Evolutionary conservation across 2,329 filamentous ascomycete species (phyloP).

Genomic region (Colletotrichum godetiae): DNA sequence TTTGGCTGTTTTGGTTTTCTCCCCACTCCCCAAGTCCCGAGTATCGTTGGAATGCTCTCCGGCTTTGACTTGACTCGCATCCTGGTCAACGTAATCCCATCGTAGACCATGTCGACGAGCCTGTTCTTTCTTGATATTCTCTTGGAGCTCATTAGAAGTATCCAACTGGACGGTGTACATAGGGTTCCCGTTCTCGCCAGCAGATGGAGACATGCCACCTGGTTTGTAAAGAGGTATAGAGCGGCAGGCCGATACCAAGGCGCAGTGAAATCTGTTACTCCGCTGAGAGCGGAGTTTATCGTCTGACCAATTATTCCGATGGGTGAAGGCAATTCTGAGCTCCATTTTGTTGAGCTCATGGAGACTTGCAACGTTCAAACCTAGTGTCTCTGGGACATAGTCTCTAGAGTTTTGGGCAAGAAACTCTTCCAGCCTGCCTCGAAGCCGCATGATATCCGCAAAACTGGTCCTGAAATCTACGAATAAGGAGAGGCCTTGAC

Average conservation of each 20-base stretch:
- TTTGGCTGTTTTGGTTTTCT: neutral
- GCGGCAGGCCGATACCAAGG: slow-evolving; percentile 74
- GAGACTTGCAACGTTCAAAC: slow-evolving; percentile 73
- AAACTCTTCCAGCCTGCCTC: slow-evolving; percentile 72
- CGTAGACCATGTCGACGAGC: slow-evolving; percentile 28
- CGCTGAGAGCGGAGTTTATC: slow-evolving; percentile 76
- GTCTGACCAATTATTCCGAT: slow-evolving; percentile 81
- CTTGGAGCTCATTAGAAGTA: slow-evolving; percentile 5
- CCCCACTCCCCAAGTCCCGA: neutral
- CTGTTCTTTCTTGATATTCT: slow-evolving; percentile 35
- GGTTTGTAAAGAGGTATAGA: slow-evolving; percentile 71
- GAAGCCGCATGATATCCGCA: slow-evolving; percentile 74
- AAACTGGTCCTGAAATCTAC: slow-evolving; percentile 78
- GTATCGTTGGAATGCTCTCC: neutral
- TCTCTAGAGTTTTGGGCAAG: slow-evolving; percentile 69
- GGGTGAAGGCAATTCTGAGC: slow-evolving; percentile 69
- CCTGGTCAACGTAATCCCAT: slow-evolving; percentile 13
- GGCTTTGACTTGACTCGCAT: too few relatives aligned
- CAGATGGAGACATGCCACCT: slow-evolving; percentile 14
- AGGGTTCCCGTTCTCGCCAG: slow-evolving; percentile 35
- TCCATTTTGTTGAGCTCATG: slow-evolving; percentile 45
- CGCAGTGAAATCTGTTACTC: slow-evolving; percentile 80
- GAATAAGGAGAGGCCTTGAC: slow-evolving; percentile 72
- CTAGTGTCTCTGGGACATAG: slow-evolving; percentile 72
- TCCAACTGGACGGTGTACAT: slow-evolving; percentile 33